phyloP scores from a whole-genome alignment of 768 basidiomycete genomes.

The Brasilioporus rufonigricans region DNA sequence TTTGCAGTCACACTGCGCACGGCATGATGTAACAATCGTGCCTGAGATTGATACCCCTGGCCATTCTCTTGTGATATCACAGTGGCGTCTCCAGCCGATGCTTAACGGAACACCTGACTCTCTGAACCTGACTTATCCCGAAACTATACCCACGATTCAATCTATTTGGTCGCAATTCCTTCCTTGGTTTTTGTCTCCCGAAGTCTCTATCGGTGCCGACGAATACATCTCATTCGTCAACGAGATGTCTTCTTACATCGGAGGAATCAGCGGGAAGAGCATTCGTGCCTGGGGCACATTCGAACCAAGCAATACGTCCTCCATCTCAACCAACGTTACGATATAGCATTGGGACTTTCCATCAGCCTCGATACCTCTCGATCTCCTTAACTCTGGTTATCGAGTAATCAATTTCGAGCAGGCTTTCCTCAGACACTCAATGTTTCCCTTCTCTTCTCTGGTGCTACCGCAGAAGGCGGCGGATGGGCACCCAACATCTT shows the following conservation, averaged over 20 bases:
- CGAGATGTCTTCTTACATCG: conserved; percentile 39
- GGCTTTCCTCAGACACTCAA: conserved; percentile 35
- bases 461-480: conserved; percentile 23
- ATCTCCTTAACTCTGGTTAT: conserved; percentile 35
- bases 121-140: conserved; percentile 40
- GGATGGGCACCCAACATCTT: conserved; percentile 41
- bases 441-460: conserved; percentile 30
- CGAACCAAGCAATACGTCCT: conserved; percentile 36
- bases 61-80: conserved; percentile 43
- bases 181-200: conserved; percentile 37
- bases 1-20: conserved; percentile 38
- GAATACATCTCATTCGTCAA: conserved; percentile 46
- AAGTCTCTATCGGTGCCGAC: conserved; percentile 48
- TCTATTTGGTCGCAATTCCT: conserved; percentile 42
- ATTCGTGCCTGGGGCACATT: conserved; percentile 43
- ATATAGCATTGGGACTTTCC: conserved; percentile 46
- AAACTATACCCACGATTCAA: conserved; percentile 42
- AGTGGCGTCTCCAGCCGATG: conserved; percentile 45
- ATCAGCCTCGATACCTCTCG: conserved; percentile 30
- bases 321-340: conserved; percentile 40
- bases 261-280: conserved; percentile 30
- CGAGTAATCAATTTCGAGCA: conserved; percentile 37
- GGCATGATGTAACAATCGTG: conserved; percentile 37
- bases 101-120: conserved; percentile 34
- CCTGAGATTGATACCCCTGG: conserved; percentile 46